Conservation (phyloP, 2,329 filamentous ascomycete genomes). For the Ascomycota sp. region DNA sequence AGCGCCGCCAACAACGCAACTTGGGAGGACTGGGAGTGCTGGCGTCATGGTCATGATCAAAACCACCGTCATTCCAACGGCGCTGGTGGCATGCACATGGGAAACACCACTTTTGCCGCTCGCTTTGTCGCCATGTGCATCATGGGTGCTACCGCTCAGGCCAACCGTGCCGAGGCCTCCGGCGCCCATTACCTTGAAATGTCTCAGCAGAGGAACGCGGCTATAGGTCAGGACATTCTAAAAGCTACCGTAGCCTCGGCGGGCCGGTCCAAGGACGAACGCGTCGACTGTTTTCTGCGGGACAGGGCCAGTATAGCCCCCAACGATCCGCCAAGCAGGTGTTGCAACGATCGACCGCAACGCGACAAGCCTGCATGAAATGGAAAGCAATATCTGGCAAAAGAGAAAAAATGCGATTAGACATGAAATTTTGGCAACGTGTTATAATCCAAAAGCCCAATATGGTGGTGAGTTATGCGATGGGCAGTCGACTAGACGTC, state of each 20-base stretch:
- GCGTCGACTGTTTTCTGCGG: constrained; percentile 60
- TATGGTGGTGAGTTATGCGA: no score
- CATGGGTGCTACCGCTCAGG: constrained; percentile 52
- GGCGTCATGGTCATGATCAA: constrained; percentile 37
- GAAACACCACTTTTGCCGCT: constrained; percentile 53
- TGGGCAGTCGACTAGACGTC: no score
- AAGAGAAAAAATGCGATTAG: no score
- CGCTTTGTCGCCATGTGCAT: constrained; percentile 51
- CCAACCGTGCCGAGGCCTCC: constrained; percentile 43
- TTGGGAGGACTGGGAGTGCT: constrained; percentile 94
- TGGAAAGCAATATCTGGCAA: no score
- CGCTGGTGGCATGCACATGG: no score
- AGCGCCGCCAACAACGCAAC: constrained; percentile 55
- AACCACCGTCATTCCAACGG: constrained; percentile 26
- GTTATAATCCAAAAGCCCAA: no score
- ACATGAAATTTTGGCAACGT: no score
- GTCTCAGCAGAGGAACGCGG: constrained; percentile 42
- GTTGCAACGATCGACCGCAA: constrained; percentile 7
- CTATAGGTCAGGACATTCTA: constrained; percentile 39
- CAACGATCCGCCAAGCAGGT: constrained; percentile 12
- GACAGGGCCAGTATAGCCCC: constrained; percentile 36
- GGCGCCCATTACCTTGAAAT: constrained; percentile 43
- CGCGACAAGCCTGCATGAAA: constrained; percentile 1
- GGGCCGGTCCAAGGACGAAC: constrained; percentile 35
- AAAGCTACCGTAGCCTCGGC: constrained; percentile 31